Evolutionary conservation across 768 basidiomycete genomes (phyloP).

Genomic region (Tricholoma sp.): DNA sequence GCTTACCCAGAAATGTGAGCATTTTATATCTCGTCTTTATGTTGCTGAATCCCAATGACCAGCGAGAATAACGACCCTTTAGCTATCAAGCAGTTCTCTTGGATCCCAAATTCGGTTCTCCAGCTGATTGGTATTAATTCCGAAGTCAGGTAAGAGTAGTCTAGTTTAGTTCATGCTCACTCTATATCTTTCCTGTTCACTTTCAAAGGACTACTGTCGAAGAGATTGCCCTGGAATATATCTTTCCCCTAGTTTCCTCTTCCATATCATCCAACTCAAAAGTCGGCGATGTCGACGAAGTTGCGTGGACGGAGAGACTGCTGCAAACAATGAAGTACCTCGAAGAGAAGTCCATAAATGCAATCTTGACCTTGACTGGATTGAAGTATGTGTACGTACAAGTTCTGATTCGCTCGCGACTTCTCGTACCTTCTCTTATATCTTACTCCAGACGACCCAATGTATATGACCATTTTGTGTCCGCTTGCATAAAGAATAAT

Average conservation of each 20-base stretch:
- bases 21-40: not conserved
- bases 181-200: not conserved
- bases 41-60: conserved; percentile 4
- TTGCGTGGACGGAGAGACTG: conserved; percentile 80
- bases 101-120: conserved; percentile 84
- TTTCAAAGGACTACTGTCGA: conserved; percentile 53
- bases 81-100: conserved; percentile 78
- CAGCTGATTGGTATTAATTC: conserved; percentile 42
- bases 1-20: conserved; percentile 90
- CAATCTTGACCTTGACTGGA: conserved; percentile 56
- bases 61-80: conserved; percentile 78
- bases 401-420: not conserved
- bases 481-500: conserved; percentile 77
- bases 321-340: conserved; percentile 68
- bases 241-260: conserved; percentile 71
- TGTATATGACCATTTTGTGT: conserved; percentile 63
- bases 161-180: not conserved
- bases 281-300: conserved; percentile 65
- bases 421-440: not conserved
- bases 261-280: conserved; percentile 39
- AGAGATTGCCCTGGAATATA: conserved; percentile 61
- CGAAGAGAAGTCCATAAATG: conserved; percentile 51
- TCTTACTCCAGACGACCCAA: conserved; percentile 52
- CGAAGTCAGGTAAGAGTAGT: conserved; percentile 51
- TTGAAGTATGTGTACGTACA: conserved; percentile 56